phyloP scores from a whole-genome alignment of 495 filamentous ascomycete species.

The Aspergillus indologenus region DNA sequence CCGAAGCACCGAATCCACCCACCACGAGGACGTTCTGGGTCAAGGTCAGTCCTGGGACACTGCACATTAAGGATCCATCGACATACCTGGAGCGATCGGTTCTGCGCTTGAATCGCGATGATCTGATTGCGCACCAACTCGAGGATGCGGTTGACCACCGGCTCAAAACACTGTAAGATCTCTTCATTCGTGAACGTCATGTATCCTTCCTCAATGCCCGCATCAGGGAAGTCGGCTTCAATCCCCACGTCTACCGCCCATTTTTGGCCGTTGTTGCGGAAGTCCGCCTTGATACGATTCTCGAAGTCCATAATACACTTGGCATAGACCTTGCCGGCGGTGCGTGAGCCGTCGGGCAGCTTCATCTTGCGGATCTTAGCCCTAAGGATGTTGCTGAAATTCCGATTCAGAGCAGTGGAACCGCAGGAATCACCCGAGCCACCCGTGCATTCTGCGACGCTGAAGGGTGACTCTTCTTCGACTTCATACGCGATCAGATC shows the following conservation, averaged over 20 bases:
- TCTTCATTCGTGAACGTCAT: conserved; percentile 85
- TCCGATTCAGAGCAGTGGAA: conserved; percentile 74
- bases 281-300: conserved; percentile 79
- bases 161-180: conserved; percentile 78
- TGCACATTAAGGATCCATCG: not conserved
- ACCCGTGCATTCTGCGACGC: conserved; percentile 72
- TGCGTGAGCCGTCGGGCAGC: conserved; percentile 72
- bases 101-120: conserved; percentile 77
- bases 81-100: conserved; percentile 65
- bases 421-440: conserved; percentile 78
- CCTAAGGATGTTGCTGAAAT: conserved; percentile 77
- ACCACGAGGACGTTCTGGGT: conserved; percentile 69
- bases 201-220: conserved; percentile 75
- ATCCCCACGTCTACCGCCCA: conserved; percentile 83
- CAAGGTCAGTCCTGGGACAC: conserved; percentile 20
- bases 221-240: conserved; percentile 75
- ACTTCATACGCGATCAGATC: conserved; percentile 81
- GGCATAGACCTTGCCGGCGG: conserved; percentile 73
- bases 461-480: conserved; percentile 74
- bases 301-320: conserved; percentile 87
- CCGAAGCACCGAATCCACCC: conserved; percentile 76
- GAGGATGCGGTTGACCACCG: conserved; percentile 73
- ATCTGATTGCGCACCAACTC: conserved; percentile 78
- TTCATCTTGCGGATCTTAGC: conserved; percentile 82
- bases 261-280: conserved; percentile 78